These are phyloP conservation scores for Heliamphora exappendiculata DNA, from an alignment of 148 eudicot genomes.

Conservation along the genomic window DNA sequence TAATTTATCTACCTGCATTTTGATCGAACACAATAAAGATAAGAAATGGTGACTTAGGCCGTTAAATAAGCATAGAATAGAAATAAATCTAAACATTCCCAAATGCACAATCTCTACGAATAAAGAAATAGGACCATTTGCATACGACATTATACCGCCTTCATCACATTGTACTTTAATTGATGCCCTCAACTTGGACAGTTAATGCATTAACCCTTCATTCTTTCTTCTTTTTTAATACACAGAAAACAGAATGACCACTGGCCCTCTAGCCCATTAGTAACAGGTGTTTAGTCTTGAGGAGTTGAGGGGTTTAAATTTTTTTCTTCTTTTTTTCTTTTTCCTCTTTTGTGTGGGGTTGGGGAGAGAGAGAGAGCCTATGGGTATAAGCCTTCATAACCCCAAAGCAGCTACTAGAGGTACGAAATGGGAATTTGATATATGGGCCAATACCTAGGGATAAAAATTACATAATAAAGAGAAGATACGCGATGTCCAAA, in stretches of 20 bases:
- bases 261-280: not conserved
- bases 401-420: not conserved
- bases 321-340: not conserved
- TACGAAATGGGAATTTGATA: not conserved
- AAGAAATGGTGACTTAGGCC: not conserved
- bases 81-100: not conserved
- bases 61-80: not conserved
- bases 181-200: not conserved
- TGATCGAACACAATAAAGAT: not conserved
- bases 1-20: conserved; percentile 70
- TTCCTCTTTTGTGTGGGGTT: not conserved
- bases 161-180: not conserved
- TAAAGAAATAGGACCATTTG: not conserved
- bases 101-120: not conserved
- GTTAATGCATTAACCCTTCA: not conserved
- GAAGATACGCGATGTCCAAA: not conserved
- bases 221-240: not conserved
- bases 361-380: not conserved
- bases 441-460: not conserved
- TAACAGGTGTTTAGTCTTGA: not conserved
- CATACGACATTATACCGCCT: not conserved
- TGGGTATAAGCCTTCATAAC: not conserved
- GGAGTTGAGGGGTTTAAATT: not conserved
- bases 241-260: not conserved
- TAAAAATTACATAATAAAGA: not conserved